Percentiles rank a stretch among this genome's conserved stretches.
Conservation (phyloP, 495 filamentous ascomycete species). For the Podospora tetraspora region DNA sequence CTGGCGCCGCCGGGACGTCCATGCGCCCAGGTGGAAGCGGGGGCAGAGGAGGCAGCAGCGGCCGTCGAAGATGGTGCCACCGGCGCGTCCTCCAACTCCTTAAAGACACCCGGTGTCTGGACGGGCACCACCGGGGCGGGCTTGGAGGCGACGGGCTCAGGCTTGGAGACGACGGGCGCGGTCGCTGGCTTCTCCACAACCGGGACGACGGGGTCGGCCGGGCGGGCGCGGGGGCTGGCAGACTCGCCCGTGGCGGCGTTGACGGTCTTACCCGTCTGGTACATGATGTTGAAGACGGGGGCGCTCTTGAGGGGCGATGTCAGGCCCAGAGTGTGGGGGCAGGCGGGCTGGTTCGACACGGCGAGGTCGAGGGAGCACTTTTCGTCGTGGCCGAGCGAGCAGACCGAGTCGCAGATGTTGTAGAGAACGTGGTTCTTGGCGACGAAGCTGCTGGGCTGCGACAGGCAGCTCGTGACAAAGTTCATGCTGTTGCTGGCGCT, state of each 20-base stretch:
- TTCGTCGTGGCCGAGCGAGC: constrained; percentile 37
- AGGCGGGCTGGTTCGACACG: constrained; percentile 36
- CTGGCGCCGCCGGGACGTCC: not conserved
- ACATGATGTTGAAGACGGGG: constrained; percentile 35
- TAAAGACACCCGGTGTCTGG: not conserved
- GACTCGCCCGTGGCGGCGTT: constrained; percentile 5
- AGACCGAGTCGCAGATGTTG: constrained; percentile 36
- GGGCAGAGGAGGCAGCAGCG: not conserved
- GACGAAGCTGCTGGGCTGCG: constrained; percentile 32
- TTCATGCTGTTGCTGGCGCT: constrained; percentile 42
- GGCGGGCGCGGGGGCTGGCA: not conserved
- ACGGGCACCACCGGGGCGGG: not conserved
- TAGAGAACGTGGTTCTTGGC: constrained; percentile 32
- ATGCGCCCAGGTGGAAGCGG: not conserved
- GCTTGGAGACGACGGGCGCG: no score
- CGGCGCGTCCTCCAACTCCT: not conserved
- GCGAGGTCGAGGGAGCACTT: constrained; percentile 33
- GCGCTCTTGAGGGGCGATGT: constrained; percentile 7
- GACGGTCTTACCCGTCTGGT: constrained; percentile 32
- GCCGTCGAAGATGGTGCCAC: not conserved
- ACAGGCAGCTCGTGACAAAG: constrained; percentile 35
- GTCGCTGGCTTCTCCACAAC: not conserved
- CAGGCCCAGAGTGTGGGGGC: constrained; percentile 30
- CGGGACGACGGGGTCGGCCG: not conserved
- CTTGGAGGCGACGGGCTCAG: not conserved